Evolutionary conservation across 176 grass and related monocot species (phyloP), one percentile per base, ranked within the genome.

Genomic region (Ampelocalamus luodianensis): DNA sequence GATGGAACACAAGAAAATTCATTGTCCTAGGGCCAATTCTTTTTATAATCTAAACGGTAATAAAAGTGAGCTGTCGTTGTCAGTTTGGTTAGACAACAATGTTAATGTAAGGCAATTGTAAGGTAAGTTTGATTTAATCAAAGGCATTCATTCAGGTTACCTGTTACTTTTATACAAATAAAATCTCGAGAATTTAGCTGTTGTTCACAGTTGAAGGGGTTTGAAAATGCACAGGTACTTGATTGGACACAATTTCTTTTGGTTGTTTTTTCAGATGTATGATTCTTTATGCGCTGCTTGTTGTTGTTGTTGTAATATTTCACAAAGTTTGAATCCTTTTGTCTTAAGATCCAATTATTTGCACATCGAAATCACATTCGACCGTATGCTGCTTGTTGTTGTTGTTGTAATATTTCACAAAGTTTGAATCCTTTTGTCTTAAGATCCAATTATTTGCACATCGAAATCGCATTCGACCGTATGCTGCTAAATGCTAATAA

Each of bases 101-200:
- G 40, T 18, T 50, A 82, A 22, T 87, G 39, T 37, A 74, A 65
- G 23, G 10, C 38, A 72, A 36, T 49, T 78, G 27, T 37, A 74
- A 39, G 38, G 38, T 7, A 39, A 39, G 6, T 39, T 39, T 27
- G 39, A 12, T 50, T 65, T 58, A 58, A 49, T 82, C 8, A 43
- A 29, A 71, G 66, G 12, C n/a, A 59, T 29, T 66, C 29, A 27
- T 71, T 72, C 9, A 46, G 27, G 15, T 14, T 50, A 70, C 26
- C 11, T 62, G 5, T 85, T 81, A 53, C 68, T 59, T 51, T 5
- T 62, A 32, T 74, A 61, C 20, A 85, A 45, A 38, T 58, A 36
- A 27, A 73, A 73, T 40, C 11, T 20, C 3, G 45, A 18, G 26
- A 39, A 53, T 58, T 10, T 42, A 0, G 20, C 24, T 82, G 40